Evolutionary conservation across 345 rosid genomes (phyloP), one percentile per base, ranked within the genome.

Genomic region (Salix exigua): DNA sequence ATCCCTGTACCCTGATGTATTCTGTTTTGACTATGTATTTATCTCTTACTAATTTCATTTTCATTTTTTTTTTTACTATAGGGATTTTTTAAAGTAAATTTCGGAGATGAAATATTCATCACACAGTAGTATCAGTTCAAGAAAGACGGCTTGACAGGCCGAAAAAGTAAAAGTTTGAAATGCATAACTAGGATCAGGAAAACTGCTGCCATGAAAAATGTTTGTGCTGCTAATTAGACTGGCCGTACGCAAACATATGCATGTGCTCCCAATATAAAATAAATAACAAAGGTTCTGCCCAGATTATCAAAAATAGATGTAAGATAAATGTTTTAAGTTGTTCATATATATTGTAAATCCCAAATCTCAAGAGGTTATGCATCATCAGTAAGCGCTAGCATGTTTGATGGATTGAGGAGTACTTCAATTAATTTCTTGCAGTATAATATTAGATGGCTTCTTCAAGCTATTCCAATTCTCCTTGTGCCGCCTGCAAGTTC

Each of bases 401-500:
- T 26, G 16, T 62, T 17, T 28, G 17, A 44, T 30, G 68, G 6
- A 28, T 26, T 31, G 21, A n/a, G 70, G 19, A 21, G 48, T 67
- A n/a, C n/a, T n/a, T 67, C 7, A 67, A 6, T 67, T 21, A 42
- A n/a, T 42, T 50, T 12, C 69, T 9, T 73, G 23, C 60, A 51
- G 38, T 19, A 18, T 19, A 65, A 66, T 44, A 33, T 33, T 4
- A 42, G 35, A 80, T 80, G 83, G 83, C 83, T 64, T 71, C 82
- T 21, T 73, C 77, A 2, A 68, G 73, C 66, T 80, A 80, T 50
- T 75, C 83, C 16, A 81, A 81, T 50, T 67, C 83, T 21, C 83
- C 83, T 67, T 81, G 83, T 76, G 83, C 83, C 44, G 83, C 83
- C 9, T 81, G 83, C 83, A 81, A 81, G 73, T 81, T 81, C 77